Base-by-base conservation (phyloP, 2,329 filamentous ascomycete species). In the Aspergillus spinulosporus region DNA sequence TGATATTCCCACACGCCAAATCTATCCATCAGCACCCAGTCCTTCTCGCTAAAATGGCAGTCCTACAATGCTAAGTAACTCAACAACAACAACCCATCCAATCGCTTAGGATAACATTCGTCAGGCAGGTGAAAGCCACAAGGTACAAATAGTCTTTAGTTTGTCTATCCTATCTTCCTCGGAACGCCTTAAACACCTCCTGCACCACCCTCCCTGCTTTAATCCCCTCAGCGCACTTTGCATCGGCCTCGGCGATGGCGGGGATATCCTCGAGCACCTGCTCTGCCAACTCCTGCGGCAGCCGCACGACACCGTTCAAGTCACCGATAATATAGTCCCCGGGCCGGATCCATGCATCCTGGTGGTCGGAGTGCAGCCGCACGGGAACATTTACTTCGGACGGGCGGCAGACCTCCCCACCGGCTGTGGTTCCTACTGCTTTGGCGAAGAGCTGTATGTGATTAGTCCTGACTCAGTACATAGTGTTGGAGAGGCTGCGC, bases 281-380 rank as follows among this genome's bases (percentile, higher is more conserved):
- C 37, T 61, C 53, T 26, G 55, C 62, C 40, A 64, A 45, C 9
- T 54, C 61, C 39, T 50, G 49, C 29, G 63, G 73, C 39, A 74
- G 48, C 57, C 67, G 68, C 1, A 75, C 72, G 3, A 76, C 71
- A 8, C 73, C 73, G 55, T 76, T 72, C 26, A 74, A 45, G 56
- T 75, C 73, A 1, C 63, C 73, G 14, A 74, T 68, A 8, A 76
- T 54, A 52, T 72, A 72, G 48, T 76, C 72, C 0, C 71, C 73
- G 2, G 72, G 71, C 9, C 66, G 43, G n/a, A 75, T 45, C 39
- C 39, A 44, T 11, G 49, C 49, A 8, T 44, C 39, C 29, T 52
- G 49, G n/a, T 44, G 21, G 2, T 43, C 26, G 3, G 28, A 43
- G 11, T 52, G 29, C 6, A 52, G 49, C 15, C 29, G 39, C n/a